A percentile compares a stretch with the other conserved stretches of the same genome.
These are phyloP conservation scores for Calonectria multiphialidica DNA, from an alignment of 2,329 filamentous ascomycete species.

Conservation along the genomic window DNA sequence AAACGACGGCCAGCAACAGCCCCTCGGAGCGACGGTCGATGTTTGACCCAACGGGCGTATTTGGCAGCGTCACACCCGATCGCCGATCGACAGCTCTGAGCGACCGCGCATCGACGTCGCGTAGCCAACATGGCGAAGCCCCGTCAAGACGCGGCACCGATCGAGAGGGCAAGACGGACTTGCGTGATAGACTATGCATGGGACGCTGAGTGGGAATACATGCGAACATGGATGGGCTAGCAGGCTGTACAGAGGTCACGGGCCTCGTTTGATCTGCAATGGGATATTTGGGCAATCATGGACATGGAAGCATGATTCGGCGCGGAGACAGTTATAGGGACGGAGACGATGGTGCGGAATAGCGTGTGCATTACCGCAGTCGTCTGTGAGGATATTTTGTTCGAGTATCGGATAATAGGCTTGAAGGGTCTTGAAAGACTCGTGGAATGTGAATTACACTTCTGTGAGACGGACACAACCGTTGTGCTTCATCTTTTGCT, in stretches of 20 bases:
- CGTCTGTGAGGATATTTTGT: slow-evolving; percentile 37
- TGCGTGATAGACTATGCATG: slow-evolving; percentile 6
- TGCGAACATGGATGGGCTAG: background rate
- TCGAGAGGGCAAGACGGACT: background rate
- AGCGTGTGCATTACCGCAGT: slow-evolving; percentile 32
- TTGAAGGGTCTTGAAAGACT: slow-evolving; percentile 15
- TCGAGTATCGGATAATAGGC: slow-evolving; percentile 41
- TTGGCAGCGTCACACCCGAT: background rate
- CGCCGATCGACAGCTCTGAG: slow-evolving; percentile 9
- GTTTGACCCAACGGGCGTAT: slow-evolving; percentile 1
- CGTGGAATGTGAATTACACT: slow-evolving; percentile 26
- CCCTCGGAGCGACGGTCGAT: background rate
- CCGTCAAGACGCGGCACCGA: background rate
- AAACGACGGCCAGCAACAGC: slow-evolving; percentile 17
- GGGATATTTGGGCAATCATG: slow-evolving; percentile 2
- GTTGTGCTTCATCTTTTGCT: background rate
- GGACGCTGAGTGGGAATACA: background rate
- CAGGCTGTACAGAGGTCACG: background rate
- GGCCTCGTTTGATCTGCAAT: slow-evolving; percentile 4
- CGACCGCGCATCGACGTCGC: background rate
- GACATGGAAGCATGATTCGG: slow-evolving; percentile 15
- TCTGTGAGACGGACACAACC: background rate
- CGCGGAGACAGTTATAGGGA: slow-evolving; percentile 20
- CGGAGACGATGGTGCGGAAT: slow-evolving; percentile 21
- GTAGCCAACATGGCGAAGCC: background rate